phyloP scores from a whole-genome alignment of 2,329 filamentous ascomycete genomes.

The Ramularia collo-cygni region DNA sequence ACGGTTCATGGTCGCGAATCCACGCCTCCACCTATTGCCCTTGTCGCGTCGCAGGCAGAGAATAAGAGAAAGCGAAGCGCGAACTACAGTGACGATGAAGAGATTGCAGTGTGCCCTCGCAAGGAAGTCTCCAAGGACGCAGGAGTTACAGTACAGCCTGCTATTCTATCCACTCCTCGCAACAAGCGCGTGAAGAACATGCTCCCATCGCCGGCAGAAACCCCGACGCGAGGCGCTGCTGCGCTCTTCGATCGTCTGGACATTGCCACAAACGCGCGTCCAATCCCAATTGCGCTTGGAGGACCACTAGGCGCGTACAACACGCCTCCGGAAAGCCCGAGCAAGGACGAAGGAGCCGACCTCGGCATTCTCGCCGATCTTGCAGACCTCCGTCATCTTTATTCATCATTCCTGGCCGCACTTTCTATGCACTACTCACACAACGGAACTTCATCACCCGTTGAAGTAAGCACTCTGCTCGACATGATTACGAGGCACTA shows the following conservation, averaged over 20 bases:
- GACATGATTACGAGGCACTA: conserved; percentile 38
- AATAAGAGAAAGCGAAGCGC: conserved; percentile 24
- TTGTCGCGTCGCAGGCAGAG: conserved; percentile 8
- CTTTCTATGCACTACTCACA: conserved; percentile 45
- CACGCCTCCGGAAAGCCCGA: conserved; percentile 30
- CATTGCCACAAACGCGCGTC: conserved; percentile 18
- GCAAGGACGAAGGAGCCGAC: conserved; percentile 11
- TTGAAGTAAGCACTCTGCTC: conserved; percentile 35
- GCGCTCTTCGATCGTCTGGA: conserved; percentile 31
- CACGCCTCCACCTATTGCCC: conserved; percentile 10
- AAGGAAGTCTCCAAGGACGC: conserved; percentile 1
- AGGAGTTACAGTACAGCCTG: not conserved
- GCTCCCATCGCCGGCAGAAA: conserved; percentile 25
- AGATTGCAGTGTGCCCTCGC: conserved; percentile 10
- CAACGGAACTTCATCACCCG: conserved; percentile 40
- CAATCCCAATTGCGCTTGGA: conserved; percentile 17
- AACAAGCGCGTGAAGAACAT: conserved; percentile 29
- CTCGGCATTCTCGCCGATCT: conserved; percentile 35
- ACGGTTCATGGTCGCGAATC: conserved; percentile 12
- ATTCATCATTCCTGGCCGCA: conserved; percentile 44
- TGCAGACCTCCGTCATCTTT: conserved; percentile 39
- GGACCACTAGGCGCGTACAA: conserved; percentile 19
- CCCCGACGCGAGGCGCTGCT: conserved; percentile 30
- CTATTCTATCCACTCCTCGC: conserved; percentile 22
- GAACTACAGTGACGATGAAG: conserved; percentile 20